Percentiles rank a stretch among this genome's conserved stretches.
Evolutionary conservation across 2,329 filamentous ascomycete genomes (phyloP).

Genomic region (Diaporthe velutina): DNA sequence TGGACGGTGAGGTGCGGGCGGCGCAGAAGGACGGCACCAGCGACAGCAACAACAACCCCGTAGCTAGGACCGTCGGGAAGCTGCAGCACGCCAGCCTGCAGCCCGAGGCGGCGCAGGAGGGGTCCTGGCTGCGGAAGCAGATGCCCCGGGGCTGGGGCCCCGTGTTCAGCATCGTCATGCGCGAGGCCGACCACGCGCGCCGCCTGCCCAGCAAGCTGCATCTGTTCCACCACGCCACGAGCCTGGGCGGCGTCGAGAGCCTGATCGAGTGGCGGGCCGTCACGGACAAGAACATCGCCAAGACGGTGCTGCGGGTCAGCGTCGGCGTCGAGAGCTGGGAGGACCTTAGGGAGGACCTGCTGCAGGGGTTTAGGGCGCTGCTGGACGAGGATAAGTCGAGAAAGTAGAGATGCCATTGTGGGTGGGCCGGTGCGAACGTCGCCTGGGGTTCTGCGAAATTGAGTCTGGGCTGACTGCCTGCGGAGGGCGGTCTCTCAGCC

Average conservation of each 20-base stretch:
- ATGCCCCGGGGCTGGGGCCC: slow-evolving; percentile 94
- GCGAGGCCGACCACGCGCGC: slow-evolving; percentile 71
- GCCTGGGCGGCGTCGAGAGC: slow-evolving; percentile 92
- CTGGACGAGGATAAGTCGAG: slow-evolving; percentile 45
- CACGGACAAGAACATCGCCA: slow-evolving; percentile 82
- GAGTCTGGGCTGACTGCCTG: too few relatives aligned
- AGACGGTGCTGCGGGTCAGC: slow-evolving; percentile 81
- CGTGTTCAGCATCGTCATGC: slow-evolving; percentile 83
- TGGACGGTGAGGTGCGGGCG: slow-evolving; percentile 64
- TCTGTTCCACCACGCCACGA: slow-evolving; percentile 95
- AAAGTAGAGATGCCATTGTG: not conserved
- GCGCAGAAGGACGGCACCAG: slow-evolving; percentile 27
- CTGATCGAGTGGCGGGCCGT: slow-evolving; percentile 97
- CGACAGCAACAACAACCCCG: slow-evolving; percentile 49
- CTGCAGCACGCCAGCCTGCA: slow-evolving; percentile 88
- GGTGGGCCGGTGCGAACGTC: not conserved
- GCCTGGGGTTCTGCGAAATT: not conserved
- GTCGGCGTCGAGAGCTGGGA: slow-evolving; percentile 89
- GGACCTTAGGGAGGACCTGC: slow-evolving; percentile 83
- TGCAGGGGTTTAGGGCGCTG: slow-evolving; percentile 74
- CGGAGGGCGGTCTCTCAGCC: too few relatives aligned
- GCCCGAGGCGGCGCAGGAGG: slow-evolving; percentile 67
- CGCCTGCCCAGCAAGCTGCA: slow-evolving; percentile 81
- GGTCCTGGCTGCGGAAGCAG: slow-evolving; percentile 82
- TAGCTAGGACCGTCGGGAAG: slow-evolving; percentile 68